Percentiles rank a stretch among this genome's conserved stretches.
Conservation (phyloP, 768 basidiomycete genomes). For the Paxillus ammoniavirescens region DNA sequence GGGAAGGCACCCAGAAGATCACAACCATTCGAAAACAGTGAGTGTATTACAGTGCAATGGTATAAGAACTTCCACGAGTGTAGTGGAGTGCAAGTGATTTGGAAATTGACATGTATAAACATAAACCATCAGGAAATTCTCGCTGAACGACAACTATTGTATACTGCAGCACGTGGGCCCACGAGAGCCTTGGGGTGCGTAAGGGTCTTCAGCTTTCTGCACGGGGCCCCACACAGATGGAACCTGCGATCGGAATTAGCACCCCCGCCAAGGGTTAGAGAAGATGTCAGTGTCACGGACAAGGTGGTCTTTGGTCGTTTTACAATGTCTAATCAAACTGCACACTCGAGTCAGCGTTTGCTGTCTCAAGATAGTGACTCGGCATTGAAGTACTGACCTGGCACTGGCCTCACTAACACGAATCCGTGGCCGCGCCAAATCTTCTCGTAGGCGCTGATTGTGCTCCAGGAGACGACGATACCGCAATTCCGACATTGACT, state of each 20-base stretch:
- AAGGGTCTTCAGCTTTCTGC: slow-evolving; percentile 91
- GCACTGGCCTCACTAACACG: slow-evolving; percentile 71
- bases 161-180: slow-evolving; percentile 54
- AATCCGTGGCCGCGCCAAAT: slow-evolving; percentile 67
- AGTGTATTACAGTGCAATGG: slow-evolving; percentile 17
- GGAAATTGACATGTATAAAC: neutral
- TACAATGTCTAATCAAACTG: slow-evolving; percentile 74
- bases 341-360: slow-evolving; percentile 2
- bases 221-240: slow-evolving; percentile 97
- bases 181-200: slow-evolving; percentile 66
- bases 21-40: slow-evolving; percentile 10
- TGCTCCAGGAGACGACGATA: slow-evolving; percentile 76
- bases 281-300: slow-evolving; percentile 35
- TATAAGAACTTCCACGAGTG: slow-evolving; percentile 1
- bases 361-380: neutral
- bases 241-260: slow-evolving; percentile 49
- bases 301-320: slow-evolving; percentile 69
- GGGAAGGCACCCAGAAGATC: neutral
- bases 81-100: neutral
- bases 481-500: slow-evolving; percentile 81
- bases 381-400: slow-evolving; percentile 42
- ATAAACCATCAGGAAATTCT: neutral
- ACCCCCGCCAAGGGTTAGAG: slow-evolving; percentile 1
- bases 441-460: slow-evolving; percentile 69
- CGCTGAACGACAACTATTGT: slow-evolving; percentile 39